These are phyloP conservation scores for Volvariella surrecta DNA, from an alignment of 1,284 basidiomycete genomes.

Conservation along the genomic window DNA sequence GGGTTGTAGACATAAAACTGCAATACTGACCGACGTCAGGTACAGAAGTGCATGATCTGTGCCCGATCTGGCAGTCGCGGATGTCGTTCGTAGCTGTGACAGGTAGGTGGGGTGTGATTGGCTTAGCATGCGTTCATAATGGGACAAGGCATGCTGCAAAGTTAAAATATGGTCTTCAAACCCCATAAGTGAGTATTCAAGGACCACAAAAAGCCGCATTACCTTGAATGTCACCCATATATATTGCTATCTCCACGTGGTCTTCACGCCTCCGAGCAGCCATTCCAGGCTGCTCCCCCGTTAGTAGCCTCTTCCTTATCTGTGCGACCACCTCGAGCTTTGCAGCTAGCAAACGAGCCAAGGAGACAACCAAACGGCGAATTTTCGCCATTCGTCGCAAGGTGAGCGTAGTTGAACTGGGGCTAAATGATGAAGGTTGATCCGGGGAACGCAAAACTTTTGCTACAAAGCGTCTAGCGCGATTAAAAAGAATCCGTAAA, in stretches of 20 bases:
- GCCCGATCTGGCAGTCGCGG: conserved; percentile 51
- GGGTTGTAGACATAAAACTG: conserved; percentile 62
- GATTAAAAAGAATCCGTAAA: conserved; percentile 8
- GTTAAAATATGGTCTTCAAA: conserved; percentile 82
- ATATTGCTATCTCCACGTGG: conserved; percentile 69
- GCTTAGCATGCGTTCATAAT: conserved; percentile 84
- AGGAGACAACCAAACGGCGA: conserved; percentile 75
- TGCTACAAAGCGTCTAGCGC: conserved; percentile 16
- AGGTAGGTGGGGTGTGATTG: conserved; percentile 86
- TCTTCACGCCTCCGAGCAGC: conserved; percentile 31
- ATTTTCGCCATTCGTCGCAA: conserved; percentile 74
- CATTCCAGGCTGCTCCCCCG: conserved; percentile 26
- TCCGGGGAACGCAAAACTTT: conserved; percentile 1
- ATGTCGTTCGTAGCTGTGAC: conserved; percentile 62
- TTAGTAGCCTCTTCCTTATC: conserved; percentile 66
- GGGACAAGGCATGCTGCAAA: conserved; percentile 77
- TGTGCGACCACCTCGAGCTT: conserved; percentile 83
- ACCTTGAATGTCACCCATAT: conserved; percentile 93
- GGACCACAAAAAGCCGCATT: not conserved
- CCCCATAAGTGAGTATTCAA: not conserved
- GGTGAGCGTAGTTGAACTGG: conserved; percentile 30
- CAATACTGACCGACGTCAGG: conserved; percentile 61
- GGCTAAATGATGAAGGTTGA: conserved; percentile 8
- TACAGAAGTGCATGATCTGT: conserved; percentile 63
- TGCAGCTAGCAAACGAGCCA: conserved; percentile 69